Percentiles rank a stretch among this genome's conserved stretches.
phyloP scores from a whole-genome alignment of 2,329 filamentous ascomycete species.

The Colletotrichum incanum region DNA sequence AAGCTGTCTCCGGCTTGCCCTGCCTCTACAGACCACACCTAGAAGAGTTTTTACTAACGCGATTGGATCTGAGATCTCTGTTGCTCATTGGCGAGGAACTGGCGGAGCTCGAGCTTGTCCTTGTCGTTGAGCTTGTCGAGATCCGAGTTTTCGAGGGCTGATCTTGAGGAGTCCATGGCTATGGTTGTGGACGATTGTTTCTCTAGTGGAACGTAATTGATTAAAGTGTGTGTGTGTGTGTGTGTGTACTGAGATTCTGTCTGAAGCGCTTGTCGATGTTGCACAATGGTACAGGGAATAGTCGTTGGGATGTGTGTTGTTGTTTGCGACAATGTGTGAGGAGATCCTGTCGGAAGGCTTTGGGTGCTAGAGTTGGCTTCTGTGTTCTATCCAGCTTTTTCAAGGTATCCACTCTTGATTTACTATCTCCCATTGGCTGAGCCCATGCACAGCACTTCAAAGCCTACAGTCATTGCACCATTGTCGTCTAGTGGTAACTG shows the following conservation, averaged over 20 bases:
- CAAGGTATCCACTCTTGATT: conserved; percentile 12
- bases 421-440: conserved; percentile 6
- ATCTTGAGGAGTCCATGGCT: conserved; percentile 55
- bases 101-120: conserved; percentile 90
- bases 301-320: neutral
- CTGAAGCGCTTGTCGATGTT: neutral
- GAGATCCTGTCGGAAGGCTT: neutral
- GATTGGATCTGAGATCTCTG: conserved; percentile 82
- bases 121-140: conserved; percentile 82
- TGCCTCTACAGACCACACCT: neutral
- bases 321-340: neutral
- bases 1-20: neutral
- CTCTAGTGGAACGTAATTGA: neutral
- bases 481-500: neutral
- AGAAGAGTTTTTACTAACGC: conserved; percentile 65
- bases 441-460: neutral
- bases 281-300: neutral
- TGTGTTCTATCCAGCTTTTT: conserved; percentile 23
- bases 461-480: neutral
- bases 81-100: conserved; percentile 86
- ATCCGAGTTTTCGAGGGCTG: conserved; percentile 70
- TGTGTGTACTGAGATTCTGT: too few species aligned
- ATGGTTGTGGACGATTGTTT: neutral
- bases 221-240: neutral
- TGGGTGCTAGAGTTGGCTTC: neutral